Conservation (phyloP, 257 asterid species). For the Catharanthus roseus region DNA sequence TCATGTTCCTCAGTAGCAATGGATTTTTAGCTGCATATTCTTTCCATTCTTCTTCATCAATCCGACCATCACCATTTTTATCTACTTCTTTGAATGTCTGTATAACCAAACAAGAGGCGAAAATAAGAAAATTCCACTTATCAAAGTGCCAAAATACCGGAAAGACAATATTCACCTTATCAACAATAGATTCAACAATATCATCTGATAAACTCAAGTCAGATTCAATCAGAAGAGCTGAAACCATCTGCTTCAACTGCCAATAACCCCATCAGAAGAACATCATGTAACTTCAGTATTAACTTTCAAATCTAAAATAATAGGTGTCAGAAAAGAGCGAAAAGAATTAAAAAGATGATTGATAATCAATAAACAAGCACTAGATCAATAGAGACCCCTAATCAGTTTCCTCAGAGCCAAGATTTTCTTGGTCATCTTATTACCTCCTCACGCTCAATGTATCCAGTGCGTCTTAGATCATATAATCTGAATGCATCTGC, state of each 20-base stretch:
- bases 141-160: background rate
- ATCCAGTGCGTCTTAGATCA: conserved; percentile 28
- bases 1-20: conserved; percentile 25
- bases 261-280: background rate
- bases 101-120: background rate
- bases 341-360: too few relatives aligned
- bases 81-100: conserved; percentile 30
- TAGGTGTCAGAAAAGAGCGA: background rate
- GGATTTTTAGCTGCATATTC: conserved; percentile 26
- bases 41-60: conserved; percentile 30
- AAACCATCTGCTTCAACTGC: conserved; percentile 30
- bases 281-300: background rate
- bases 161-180: conserved; percentile 19
- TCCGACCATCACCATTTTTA: conserved; percentile 26
- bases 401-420: too few relatives aligned
- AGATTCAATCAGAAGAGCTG: conserved; percentile 24
- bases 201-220: conserved; percentile 25
- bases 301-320: background rate
- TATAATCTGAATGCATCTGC: conserved; percentile 28
- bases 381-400: background rate
- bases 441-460: conserved; percentile 31
- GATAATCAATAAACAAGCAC: background rate
- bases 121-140: too few relatives aligned
- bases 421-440: background rate
- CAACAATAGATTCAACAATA: conserved; percentile 23